Conservation (phyloP, 371 early-diverging fungal species). For the Pancytospora philotis region DNA sequence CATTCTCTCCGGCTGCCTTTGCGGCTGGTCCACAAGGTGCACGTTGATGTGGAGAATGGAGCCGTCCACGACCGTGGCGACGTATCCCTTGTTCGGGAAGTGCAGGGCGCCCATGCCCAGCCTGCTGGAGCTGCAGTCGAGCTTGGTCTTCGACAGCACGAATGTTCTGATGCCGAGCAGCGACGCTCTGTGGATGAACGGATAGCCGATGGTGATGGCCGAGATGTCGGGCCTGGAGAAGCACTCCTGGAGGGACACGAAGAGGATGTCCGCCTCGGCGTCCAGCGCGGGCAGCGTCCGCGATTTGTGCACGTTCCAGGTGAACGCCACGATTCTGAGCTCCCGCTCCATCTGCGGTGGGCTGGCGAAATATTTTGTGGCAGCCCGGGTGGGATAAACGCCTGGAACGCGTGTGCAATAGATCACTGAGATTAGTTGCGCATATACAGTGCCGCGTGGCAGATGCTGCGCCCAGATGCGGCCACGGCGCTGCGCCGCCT, state of each 20-base stretch:
- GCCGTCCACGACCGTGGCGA: slow-evolving; percentile 10
- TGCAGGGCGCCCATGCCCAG: slow-evolving; percentile 23
- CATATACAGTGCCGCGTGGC: too few species aligned
- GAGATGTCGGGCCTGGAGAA: background rate
- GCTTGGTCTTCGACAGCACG: slow-evolving; percentile 6
- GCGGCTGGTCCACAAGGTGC: slow-evolving; percentile 24
- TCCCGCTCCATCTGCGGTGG: too few species aligned
- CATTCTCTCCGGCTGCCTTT: slow-evolving; percentile 22
- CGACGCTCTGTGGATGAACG: background rate
- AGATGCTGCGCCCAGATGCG: too few species aligned
- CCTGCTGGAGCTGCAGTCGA: background rate
- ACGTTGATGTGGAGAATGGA: slow-evolving; percentile 23
- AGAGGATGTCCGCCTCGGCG: background rate
- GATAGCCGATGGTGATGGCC: background rate
- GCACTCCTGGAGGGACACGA: slow-evolving; percentile 3
- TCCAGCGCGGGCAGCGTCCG: background rate
- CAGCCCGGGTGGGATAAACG: too few species aligned
- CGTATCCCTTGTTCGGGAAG: slow-evolving; percentile 37
- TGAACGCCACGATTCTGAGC: background rate
- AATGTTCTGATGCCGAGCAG: slow-evolving; percentile 12
- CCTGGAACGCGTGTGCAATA: too few species aligned
- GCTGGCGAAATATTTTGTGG: too few species aligned
- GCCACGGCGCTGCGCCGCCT: too few species aligned
- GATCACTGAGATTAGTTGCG: too few species aligned
- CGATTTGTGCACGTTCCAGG: background rate